Evolutionary conservation across 352 stramenopile species (phyloP), one percentile per base, ranked within the genome.

Genomic region (Phytophthora capsici): DNA sequence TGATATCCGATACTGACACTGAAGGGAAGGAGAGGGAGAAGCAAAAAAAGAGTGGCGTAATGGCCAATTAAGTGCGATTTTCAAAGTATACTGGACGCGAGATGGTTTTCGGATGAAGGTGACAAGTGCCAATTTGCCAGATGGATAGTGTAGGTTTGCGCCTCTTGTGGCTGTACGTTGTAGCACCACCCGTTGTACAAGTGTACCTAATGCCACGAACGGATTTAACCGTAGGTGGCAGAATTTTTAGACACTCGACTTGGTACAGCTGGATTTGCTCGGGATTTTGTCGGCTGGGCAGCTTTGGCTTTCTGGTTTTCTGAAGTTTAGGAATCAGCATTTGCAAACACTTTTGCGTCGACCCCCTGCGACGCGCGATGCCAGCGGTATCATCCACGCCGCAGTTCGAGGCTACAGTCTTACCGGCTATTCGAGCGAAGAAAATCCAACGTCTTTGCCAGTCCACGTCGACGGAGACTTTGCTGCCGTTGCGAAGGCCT

Each of bases 1-100:
- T 36, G 37, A 60, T 58, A 60, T 68, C 37, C 50, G 57, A 63
- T 47, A 64, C 64, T 72, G 57, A 72, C 19, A 19, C 6, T 26
- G 30, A 25, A 19, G 14, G 14, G 7, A 54, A 41, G 25, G 52
- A 56, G 45, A 17, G 44, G 51, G 50, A 67, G 50, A 63, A 68
- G 40, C 23, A 26, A 26, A 26, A 26, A 54, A 56, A 38, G 22
- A 58, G 30, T 36, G 45, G 53, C 17, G 5, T n/a, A 46, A 8
- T 40, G n/a, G 28, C 30, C 19, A 17, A 34, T 36, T 68, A 69
- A 69, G 55, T 59, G 28, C 61, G 55, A 69, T 36, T 17, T 34
- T 12, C 9, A 13, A 6, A 26, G 9, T 44, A 58, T 64, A 64
- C 46, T 52, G 46, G 10, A 28, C 5, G 6, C 46, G 19, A 65